Evolutionary conservation across 148 eudicot genomes (phyloP).

Genomic region (Pouteria glomerata): DNA sequence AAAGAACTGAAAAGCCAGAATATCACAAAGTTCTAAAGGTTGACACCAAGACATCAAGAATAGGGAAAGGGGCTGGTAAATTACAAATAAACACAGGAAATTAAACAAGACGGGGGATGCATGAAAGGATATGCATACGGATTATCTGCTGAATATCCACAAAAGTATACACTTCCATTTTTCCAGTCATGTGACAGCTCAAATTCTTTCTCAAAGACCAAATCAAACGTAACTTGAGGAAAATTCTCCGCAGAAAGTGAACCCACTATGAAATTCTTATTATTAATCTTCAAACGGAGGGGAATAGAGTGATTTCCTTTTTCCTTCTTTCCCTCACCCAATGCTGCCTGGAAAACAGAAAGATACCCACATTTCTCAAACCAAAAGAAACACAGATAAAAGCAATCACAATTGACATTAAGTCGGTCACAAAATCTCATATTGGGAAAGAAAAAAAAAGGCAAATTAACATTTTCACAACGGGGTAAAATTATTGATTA

Average conservation of each 20-base stretch:
- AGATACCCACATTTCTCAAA: background rate
- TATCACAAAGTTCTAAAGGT: background rate
- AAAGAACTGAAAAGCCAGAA: background rate
- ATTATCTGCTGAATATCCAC: conserved; percentile 53
- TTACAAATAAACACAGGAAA: background rate
- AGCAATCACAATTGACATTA: background rate
- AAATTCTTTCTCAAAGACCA: conserved; percentile 78
- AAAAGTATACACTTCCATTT: conserved; percentile 63
- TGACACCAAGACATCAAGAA: background rate
- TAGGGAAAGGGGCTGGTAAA: background rate
- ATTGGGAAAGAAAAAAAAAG: background rate
- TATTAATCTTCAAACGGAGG: conserved; percentile 34
- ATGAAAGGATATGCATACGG: conserved; percentile 35
- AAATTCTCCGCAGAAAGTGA: conserved; percentile 40
- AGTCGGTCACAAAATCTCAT: background rate
- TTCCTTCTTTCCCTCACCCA: conserved; percentile 66
- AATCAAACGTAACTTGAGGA: conserved; percentile 65
- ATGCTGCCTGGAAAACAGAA: conserved; percentile 40
- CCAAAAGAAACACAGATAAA: background rate
- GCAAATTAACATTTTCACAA: background rate
- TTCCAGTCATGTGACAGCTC: conserved; percentile 81
- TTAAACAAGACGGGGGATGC: background rate
- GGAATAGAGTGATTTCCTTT: conserved; percentile 34
- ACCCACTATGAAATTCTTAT: conserved; percentile 47
- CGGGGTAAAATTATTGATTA: background rate